Percentiles rank a stretch among this genome's conserved stretches.
These are phyloP conservation scores for Ulota crispa DNA, from an alignment of 225 moss, liverwort and hornwort genomes.

Conservation along the genomic window DNA sequence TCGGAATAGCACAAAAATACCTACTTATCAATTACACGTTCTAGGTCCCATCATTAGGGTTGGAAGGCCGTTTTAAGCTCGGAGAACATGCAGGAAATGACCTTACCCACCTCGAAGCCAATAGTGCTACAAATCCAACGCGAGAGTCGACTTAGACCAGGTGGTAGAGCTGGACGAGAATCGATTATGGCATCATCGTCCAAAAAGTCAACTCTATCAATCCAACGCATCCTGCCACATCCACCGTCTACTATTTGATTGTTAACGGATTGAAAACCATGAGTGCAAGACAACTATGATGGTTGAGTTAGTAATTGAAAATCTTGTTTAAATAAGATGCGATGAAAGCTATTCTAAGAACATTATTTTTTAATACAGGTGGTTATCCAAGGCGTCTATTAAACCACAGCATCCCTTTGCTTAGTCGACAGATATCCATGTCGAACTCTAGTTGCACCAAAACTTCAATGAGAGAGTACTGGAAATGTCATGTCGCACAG, in stretches of 20 bases:
- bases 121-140: conserved; percentile 58
- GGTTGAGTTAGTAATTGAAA: background rate
- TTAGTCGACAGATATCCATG: background rate
- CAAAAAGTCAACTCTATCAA: conserved; percentile 52
- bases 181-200: conserved; percentile 11
- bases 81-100: background rate
- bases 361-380: background rate
- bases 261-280: background rate
- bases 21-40: no score
- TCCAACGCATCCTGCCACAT: conserved; percentile 56
- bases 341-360: background rate
- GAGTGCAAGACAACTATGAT: background rate
- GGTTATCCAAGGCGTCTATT: no score
- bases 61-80: no score
- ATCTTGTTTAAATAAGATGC: background rate
- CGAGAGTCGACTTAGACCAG: conserved; percentile 43
- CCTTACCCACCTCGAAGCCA: conserved; percentile 47
- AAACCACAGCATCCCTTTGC: no score
- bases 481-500: background rate
- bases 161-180: conserved; percentile 26
- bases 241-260: background rate
- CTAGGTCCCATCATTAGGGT: no score
- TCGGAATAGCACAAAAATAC: background rate
- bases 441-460: background rate
- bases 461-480: background rate